These are phyloP conservation scores for Xeromyces bisporus DNA, from an alignment of 495 filamentous ascomycete genomes.

Conservation along the genomic window DNA sequence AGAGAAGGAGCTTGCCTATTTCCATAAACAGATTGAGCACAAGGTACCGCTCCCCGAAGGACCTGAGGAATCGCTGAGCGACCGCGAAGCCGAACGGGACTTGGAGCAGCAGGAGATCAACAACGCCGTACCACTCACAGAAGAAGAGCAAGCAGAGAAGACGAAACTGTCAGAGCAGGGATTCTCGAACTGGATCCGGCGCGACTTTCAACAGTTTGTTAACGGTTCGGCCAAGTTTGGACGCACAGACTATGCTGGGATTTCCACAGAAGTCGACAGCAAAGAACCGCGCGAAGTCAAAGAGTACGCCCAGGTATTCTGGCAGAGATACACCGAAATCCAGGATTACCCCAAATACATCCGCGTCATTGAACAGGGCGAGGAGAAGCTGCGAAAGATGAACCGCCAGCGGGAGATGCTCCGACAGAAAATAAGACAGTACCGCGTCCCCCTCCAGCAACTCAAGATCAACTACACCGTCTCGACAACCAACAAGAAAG, in stretches of 20 bases:
- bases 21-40: slow-evolving; percentile 88
- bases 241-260: slow-evolving; percentile 62
- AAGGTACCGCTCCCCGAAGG: slow-evolving; percentile 76
- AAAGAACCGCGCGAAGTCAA: slow-evolving; percentile 74
- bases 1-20: slow-evolving; percentile 88
- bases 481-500: slow-evolving; percentile 98
- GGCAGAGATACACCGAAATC: slow-evolving; percentile 81
- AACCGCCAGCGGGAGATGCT: slow-evolving; percentile 90
- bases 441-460: slow-evolving; percentile 90
- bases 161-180: slow-evolving; percentile 61
- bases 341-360: slow-evolving; percentile 75
- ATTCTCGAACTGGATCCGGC: slow-evolving; percentile 85
- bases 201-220: slow-evolving; percentile 96
- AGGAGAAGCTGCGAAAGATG: slow-evolving; percentile 73
- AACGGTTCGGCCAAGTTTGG: slow-evolving; percentile 89
- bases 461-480: slow-evolving; percentile 98
- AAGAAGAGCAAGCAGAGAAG: slow-evolving; percentile 79
- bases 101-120: slow-evolving; percentile 87
- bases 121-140: slow-evolving; percentile 71
- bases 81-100: slow-evolving; percentile 74
- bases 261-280: slow-evolving; percentile 80
- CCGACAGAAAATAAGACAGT: slow-evolving; percentile 84
- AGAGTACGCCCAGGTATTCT: slow-evolving; percentile 85
- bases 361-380: slow-evolving; percentile 73
- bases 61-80: slow-evolving; percentile 63